These are phyloP conservation scores for Haplosporangium sp. DNA, from an alignment of 371 early-diverging fungal genomes.

Conservation along the genomic window DNA sequence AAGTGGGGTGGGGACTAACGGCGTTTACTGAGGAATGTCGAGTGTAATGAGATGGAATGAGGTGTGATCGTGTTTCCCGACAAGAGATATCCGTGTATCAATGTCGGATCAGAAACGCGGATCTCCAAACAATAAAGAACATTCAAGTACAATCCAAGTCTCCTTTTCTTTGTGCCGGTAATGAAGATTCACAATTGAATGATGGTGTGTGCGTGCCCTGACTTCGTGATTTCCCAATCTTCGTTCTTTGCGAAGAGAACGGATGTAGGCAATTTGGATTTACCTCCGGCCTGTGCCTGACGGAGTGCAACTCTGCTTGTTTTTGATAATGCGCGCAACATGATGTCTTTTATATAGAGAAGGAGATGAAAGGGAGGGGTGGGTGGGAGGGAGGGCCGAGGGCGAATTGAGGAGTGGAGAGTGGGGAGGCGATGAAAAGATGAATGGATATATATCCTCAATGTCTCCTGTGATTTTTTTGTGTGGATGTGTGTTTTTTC, in stretches of 20 bases:
- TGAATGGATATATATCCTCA: too few relatives aligned
- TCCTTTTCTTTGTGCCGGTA: background rate
- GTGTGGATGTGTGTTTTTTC: too few relatives aligned
- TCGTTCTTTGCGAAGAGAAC: background rate
- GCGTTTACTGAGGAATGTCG: background rate
- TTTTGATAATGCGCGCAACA: constrained; percentile 53
- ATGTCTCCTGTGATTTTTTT: too few relatives aligned
- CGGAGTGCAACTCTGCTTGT: constrained; percentile 46
- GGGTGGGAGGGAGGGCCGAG: constrained; percentile 1
- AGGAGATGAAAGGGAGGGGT: constrained; percentile 11
- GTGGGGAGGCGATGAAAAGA: background rate
- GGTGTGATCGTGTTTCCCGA: constrained; percentile 17
- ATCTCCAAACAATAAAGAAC: background rate
- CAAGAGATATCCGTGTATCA: constrained; percentile 6
- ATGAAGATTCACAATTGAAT: background rate
- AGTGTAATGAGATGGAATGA: background rate
- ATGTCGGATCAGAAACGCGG: constrained; percentile 2
- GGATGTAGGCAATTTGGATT: background rate
- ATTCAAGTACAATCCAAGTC: background rate
- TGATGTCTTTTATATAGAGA: constrained; percentile 4
- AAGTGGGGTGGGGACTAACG: background rate
- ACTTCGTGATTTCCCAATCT: background rate
- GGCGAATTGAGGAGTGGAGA: constrained; percentile 8
- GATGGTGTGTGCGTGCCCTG: background rate
- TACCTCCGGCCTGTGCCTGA: constrained; percentile 52